Evolutionary conservation across 2,329 filamentous ascomycete species (phyloP).

Genomic region (Cladophialophora immunda): DNA sequence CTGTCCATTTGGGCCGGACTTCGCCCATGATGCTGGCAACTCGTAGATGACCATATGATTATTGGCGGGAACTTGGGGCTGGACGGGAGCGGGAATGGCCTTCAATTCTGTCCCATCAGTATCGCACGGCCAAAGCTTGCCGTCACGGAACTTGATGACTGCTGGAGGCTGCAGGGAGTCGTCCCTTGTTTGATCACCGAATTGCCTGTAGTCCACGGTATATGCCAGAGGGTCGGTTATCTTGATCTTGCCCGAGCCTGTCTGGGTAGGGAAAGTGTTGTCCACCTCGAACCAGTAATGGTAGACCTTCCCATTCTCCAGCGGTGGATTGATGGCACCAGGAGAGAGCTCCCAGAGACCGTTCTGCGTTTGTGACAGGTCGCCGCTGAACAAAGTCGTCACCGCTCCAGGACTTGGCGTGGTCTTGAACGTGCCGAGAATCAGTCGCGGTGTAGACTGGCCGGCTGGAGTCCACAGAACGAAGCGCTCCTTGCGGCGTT

Average conservation of each 20-base stretch:
- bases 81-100: not conserved
- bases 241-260: not conserved
- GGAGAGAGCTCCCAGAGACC: slow-evolving; percentile 2
- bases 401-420: not conserved
- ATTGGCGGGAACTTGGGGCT: not conserved
- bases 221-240: slow-evolving; percentile 3
- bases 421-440: slow-evolving; percentile 2
- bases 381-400: not conserved
- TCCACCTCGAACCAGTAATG: slow-evolving; percentile 15
- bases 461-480: not conserved
- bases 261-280: not conserved
- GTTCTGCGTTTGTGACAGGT: slow-evolving; percentile 6
- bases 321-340: not conserved
- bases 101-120: not conserved
- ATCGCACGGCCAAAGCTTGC: slow-evolving; percentile 10
- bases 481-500: not conserved
- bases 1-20: slow-evolving; percentile 4
- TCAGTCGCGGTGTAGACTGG: not conserved
- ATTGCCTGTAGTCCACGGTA: slow-evolving; percentile 6
- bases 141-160: slow-evolving; percentile 11
- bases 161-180: slow-evolving; percentile 5
- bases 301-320: slow-evolving; percentile 4
- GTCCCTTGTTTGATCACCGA: not conserved
- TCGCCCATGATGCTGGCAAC: slow-evolving; percentile 8
- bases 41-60: slow-evolving; percentile 14